A percentile compares a stretch with the other conserved stretches of the same genome.
Evolutionary conservation across 2,329 filamentous ascomycete genomes (phyloP).

Genomic region (Dothistroma septosporum): DNA sequence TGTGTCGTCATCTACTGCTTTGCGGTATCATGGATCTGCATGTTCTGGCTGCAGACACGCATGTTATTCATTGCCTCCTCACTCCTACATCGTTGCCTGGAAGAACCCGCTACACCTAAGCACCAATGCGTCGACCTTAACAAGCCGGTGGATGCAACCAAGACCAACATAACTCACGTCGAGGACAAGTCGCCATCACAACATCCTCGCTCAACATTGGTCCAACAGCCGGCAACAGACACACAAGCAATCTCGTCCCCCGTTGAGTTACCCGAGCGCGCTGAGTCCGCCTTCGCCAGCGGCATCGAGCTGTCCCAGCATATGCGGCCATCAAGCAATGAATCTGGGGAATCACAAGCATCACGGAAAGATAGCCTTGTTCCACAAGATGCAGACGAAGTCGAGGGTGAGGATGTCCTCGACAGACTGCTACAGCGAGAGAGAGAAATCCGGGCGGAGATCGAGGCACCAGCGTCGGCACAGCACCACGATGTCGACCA

Average conservation of each 20-base stretch:
- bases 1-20: constrained; percentile 14
- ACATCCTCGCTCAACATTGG: not conserved
- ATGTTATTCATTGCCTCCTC: constrained; percentile 10
- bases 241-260: not conserved
- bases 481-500: not conserved
- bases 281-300: not conserved
- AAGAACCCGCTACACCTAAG: not conserved
- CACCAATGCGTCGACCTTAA: not conserved
- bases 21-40: constrained; percentile 13
- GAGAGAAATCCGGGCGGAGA: not conserved
- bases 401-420: not conserved
- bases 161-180: not conserved
- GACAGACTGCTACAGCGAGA: not conserved
- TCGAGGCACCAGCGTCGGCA: not conserved
- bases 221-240: not conserved
- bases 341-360: not conserved
- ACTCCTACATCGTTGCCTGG: constrained; percentile 10
- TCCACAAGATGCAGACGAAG: not conserved
- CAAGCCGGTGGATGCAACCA: not conserved
- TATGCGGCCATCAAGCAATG: not conserved
- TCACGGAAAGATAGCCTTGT: not conserved
- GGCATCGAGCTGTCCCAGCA: not conserved
- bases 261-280: not conserved
- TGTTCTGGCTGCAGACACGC: constrained; percentile 15
- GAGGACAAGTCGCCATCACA: not conserved